Conservation (phyloP, 2,329 filamentous ascomycete species). For the Thermomyces lanuginosus region DNA sequence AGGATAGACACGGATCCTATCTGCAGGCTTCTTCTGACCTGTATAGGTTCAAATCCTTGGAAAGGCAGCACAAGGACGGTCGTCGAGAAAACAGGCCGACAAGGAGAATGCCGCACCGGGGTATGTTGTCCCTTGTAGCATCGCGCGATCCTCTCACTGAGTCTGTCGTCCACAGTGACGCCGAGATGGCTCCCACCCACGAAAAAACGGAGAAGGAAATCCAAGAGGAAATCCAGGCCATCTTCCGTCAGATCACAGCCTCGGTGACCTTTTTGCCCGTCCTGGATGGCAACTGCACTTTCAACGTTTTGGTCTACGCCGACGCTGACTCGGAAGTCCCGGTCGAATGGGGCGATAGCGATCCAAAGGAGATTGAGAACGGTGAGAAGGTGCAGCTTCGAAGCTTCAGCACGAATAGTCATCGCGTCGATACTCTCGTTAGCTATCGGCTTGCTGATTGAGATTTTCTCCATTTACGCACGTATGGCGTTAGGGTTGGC, state of each 20-base stretch:
- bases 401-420: slow-evolving; percentile 89
- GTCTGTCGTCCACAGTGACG: too few species aligned
- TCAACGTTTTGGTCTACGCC: slow-evolving; percentile 95
- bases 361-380: slow-evolving; percentile 89
- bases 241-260: slow-evolving; percentile 95
- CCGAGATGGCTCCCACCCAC: slow-evolving; percentile 6
- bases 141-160: too few species aligned
- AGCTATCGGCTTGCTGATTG: slow-evolving; percentile 54
- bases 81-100: slow-evolving; percentile 36
- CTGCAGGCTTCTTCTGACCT: too few species aligned
- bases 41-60: slow-evolving; percentile 41
- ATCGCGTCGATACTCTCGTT: slow-evolving; percentile 86
- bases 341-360: slow-evolving; percentile 95
- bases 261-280: slow-evolving; percentile 94
- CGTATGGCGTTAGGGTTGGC: too few species aligned
- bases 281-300: slow-evolving; percentile 86
- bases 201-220: slow-evolving; percentile 91
- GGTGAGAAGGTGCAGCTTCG: slow-evolving; percentile 90
- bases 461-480: too few species aligned
- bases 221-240: slow-evolving; percentile 84
- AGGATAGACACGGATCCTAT: slow-evolving; percentile 4
- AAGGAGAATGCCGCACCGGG: slow-evolving; percentile 52
- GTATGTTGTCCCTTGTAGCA: too few species aligned
- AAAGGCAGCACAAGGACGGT: slow-evolving; percentile 34
- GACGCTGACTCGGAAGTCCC: slow-evolving; percentile 94